These are phyloP conservation scores for Ceratocystis colombiana DNA, from an alignment of 2,329 filamentous ascomycete species.

Conservation along the genomic window DNA sequence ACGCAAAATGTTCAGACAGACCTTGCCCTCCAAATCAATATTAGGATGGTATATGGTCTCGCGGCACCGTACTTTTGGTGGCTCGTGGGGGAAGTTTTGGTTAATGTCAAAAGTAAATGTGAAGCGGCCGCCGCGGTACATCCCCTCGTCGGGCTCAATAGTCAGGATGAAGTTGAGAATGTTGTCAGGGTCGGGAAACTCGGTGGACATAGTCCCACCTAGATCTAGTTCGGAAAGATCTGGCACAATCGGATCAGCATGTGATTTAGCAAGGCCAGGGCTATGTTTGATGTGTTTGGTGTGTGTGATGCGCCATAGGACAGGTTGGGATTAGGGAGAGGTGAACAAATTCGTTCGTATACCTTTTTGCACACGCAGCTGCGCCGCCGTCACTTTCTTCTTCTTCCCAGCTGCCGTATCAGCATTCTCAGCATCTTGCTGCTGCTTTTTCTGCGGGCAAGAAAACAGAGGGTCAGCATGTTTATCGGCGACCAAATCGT, in stretches of 20 bases:
- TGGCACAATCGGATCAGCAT: conserved; percentile 32
- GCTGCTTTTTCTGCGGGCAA: conserved; percentile 71
- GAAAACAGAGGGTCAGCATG: background rate
- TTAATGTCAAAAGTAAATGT: conserved; percentile 86
- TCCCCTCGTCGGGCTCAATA: conserved; percentile 75
- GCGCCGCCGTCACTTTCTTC: conserved; percentile 96
- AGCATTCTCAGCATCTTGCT: conserved; percentile 85
- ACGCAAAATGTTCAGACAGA: conserved; percentile 91
- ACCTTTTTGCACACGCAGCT: conserved; percentile 95
- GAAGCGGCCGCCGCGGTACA: conserved; percentile 81
- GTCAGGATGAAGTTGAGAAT: conserved; percentile 75
- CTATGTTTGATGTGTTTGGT: no score
- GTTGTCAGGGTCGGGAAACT: conserved; percentile 73
- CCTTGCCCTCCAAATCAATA: conserved; percentile 94
- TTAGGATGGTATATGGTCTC: conserved; percentile 99
- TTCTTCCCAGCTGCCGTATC: conserved; percentile 69
- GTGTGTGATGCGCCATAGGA: background rate
- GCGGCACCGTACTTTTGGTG: conserved; percentile 90
- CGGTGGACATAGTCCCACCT: conserved; percentile 67
- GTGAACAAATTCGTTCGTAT: conserved; percentile 27
- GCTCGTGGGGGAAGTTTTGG: conserved; percentile 92
- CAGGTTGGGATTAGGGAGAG: background rate
- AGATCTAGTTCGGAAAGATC: conserved; percentile 74
- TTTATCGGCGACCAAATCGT: background rate
- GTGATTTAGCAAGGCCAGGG: conserved; percentile 1